These are phyloP conservation scores for Arbutus unedo DNA, from an alignment of 148 eudicot species.

Conservation along the genomic window DNA sequence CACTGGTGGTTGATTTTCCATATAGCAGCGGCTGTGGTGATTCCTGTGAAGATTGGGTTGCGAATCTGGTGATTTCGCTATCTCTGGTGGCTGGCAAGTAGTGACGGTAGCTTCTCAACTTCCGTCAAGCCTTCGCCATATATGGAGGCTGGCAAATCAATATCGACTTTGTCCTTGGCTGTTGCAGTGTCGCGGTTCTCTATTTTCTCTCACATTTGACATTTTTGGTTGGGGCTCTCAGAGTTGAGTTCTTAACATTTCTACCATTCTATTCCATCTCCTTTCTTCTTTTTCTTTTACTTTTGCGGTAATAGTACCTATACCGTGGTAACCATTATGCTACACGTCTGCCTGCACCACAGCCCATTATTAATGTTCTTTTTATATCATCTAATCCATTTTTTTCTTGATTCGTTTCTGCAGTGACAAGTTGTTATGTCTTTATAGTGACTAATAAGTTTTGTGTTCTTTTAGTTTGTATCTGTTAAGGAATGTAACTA, in stretches of 20 bases:
- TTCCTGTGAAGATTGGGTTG: background rate
- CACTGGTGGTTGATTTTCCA: no score
- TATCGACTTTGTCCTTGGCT: background rate
- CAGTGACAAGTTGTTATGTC: background rate
- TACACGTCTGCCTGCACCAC: background rate
- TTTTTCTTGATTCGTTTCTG: background rate
- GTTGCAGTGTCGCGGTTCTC: background rate
- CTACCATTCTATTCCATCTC: background rate
- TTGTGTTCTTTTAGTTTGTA: background rate
- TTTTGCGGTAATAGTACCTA: background rate
- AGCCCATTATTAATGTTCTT: no score
- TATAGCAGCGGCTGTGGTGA: background rate
- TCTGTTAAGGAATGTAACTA: no score
- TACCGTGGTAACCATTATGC: background rate
- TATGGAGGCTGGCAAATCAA: background rate
- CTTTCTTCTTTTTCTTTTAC: background rate
- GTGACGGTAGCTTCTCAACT: background rate
- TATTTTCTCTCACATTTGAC: background rate
- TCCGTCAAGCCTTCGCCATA: background rate
- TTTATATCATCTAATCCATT: no score
- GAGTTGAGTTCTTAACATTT: background rate
- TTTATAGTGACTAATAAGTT: background rate
- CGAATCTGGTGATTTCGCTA: background rate
- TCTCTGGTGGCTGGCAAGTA: background rate
- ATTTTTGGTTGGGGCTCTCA: background rate